Evolutionary conservation across 2,329 filamentous ascomycete genomes (phyloP), one percentile per base, ranked within the genome.

Genomic region (Ilyonectria robusta): DNA sequence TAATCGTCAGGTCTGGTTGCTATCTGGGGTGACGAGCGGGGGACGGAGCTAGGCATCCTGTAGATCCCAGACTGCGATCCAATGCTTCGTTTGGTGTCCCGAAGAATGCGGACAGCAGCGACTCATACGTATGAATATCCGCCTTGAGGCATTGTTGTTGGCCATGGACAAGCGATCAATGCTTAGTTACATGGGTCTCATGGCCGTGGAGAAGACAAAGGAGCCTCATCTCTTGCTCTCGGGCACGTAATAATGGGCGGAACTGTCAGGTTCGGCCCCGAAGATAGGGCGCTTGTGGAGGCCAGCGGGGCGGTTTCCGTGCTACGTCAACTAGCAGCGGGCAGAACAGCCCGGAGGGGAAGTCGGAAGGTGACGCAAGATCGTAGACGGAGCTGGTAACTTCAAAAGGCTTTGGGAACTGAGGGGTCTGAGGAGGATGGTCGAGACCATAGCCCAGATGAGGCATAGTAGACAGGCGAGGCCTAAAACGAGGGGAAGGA

Each of bases 301-400:
- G 53, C 35, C 1, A 21, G 51, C 56, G 57, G 62, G 46, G 57
- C 50, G 19, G 46, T 7, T 48, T 44, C 26, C 40, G 35, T 33
- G 40, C 50, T 53, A 53, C 31, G 31, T 35, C 9, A 51, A 53
- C 57, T 61, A 61, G 26, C 62, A 61, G 19, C 62, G 57, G 57
- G 42, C 62, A 65, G 35, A 53, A 57, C 42, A 47, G 23, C 62
- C 57, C 31, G 47, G 63, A 65, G 40, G 19, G 57, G 63, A 65
- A 61, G 63, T 61, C 60, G 51, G 10, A 44, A 58, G 37, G 42
- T 47, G 47, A 40, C 15, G 33, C 40, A 65, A 46, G 50, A 62
- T 48, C 26, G 26, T 40, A 55, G 29, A n/a, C 40, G 15, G 21
- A 35, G 26, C 35, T 29, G 44, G 51, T 11, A 46, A 55, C 31